Evolutionary conservation across 2,329 filamentous ascomycete species (phyloP).

Genomic region (Fusarium brevicatenulatum): DNA sequence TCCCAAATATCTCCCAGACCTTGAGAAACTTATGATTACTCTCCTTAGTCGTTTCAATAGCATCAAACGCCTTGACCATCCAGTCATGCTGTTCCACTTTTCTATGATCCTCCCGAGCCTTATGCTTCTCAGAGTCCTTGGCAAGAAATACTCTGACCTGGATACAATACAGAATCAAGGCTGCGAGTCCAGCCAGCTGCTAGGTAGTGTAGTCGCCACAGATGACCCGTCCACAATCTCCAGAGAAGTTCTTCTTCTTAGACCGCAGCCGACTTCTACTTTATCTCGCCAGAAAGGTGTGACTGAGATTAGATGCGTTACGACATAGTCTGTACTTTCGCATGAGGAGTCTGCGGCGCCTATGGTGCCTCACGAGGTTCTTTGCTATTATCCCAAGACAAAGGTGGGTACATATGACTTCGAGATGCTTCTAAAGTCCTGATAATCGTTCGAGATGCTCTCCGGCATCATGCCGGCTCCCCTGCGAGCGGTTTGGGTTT

Average conservation of each 20-base stretch:
- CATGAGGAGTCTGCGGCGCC: conserved; percentile 39
- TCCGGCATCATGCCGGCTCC: no score
- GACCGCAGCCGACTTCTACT: conserved; percentile 23
- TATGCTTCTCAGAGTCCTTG: conserved; percentile 13
- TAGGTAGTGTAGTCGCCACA: conserved; percentile 42
- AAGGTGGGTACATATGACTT: no score
- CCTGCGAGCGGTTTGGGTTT: no score
- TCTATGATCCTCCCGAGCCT: conserved; percentile 16
- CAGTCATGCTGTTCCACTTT: conserved; percentile 27
- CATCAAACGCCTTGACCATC: conserved; percentile 32
- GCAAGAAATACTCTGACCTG: conserved; percentile 25
- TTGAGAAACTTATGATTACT: conserved; percentile 42
- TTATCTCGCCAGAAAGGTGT: conserved; percentile 46
- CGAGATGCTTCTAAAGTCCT: no score
- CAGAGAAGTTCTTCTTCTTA: background rate
- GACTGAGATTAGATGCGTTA: conserved; percentile 41
- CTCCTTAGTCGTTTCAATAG: conserved; percentile 34
- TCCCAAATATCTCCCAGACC: conserved; percentile 43
- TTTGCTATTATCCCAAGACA: no score
- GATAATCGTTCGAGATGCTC: no score
- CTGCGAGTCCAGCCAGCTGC: conserved; percentile 41
- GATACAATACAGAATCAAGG: conserved; percentile 45
- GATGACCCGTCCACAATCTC: conserved; percentile 37
- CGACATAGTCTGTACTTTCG: conserved; percentile 14
- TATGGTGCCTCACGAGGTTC: no score